A percentile compares a stretch with the other conserved stretches of the same genome.
phyloP scores from a whole-genome alignment of 352 stramenopile species.

The Phytophthora idaei region DNA sequence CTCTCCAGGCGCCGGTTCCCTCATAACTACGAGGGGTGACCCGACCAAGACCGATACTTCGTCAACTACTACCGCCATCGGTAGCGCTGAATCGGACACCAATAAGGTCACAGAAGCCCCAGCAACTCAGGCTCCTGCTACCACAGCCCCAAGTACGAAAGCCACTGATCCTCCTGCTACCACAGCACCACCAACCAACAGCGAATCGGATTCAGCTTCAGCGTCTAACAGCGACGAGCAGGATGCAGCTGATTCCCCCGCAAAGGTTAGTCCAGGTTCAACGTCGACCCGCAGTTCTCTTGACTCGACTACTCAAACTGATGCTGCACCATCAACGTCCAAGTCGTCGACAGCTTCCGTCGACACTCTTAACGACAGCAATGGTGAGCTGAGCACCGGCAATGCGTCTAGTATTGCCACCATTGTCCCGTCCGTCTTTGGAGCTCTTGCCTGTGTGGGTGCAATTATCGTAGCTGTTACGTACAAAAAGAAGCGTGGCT shows the following conservation, averaged over 20 bases:
- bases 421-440: conserved; percentile 29
- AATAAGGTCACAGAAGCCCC: conserved; percentile 10
- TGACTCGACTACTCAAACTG: conserved; percentile 10
- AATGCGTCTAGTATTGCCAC: conserved; percentile 13
- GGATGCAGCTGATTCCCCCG: conserved; percentile 9
- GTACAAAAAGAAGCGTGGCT: conserved; percentile 45
- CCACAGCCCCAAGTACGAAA: conserved; percentile 1
- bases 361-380: conserved; percentile 23
- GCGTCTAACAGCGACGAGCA: conserved; percentile 14
- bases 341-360: conserved; percentile 25
- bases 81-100: conserved; percentile 18
- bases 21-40: conserved; percentile 23
- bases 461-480: conserved; percentile 45
- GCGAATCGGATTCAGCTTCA: conserved; percentile 7
- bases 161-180: not conserved
- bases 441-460: conserved; percentile 43
- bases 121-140: conserved; percentile 7
- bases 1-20: conserved; percentile 17
- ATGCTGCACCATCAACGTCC: conserved; percentile 10
- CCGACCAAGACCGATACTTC: not conserved
- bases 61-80: conserved; percentile 3
- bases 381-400: not conserved
- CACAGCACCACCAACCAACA: not conserved
- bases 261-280: conserved; percentile 12
- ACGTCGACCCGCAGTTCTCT: conserved; percentile 10